A percentile compares a stretch with the other conserved stretches of the same genome.
Evolutionary conservation across 2,329 filamentous ascomycete genomes (phyloP).

Genomic region (Trichoderma oligosporum): DNA sequence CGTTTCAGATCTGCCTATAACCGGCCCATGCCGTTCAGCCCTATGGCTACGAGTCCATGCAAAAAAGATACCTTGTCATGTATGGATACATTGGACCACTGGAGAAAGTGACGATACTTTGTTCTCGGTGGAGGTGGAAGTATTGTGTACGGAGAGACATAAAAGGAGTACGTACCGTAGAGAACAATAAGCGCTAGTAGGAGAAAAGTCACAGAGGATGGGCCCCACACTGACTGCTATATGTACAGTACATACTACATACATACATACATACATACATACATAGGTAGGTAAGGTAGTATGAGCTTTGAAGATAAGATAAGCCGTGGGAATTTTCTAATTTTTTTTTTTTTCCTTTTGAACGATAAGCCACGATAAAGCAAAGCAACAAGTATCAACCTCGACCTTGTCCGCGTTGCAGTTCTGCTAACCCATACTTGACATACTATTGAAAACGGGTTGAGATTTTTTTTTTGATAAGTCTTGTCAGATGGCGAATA

Average conservation of each 20-base stretch:
- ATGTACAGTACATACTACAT: background rate
- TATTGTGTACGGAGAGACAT: slow-evolving; percentile 15
- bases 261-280: background rate
- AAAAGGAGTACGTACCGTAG: background rate
- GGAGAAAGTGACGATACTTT: slow-evolving; percentile 1
- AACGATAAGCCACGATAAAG: slow-evolving; percentile 17
- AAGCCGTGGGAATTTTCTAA: slow-evolving; percentile 11
- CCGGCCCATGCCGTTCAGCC: slow-evolving; percentile 15
- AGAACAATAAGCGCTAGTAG: background rate
- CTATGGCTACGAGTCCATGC: slow-evolving; percentile 10
- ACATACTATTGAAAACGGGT: background rate
- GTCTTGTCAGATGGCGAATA: slow-evolving; percentile 26
- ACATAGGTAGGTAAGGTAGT: background rate
- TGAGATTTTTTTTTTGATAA: too few relatives aligned
- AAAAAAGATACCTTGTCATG: slow-evolving; percentile 2
- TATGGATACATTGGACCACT: slow-evolving; percentile 6
- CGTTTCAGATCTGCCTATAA: background rate
- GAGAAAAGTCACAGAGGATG: background rate
- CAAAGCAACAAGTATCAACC: background rate
- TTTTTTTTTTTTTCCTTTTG: background rate
- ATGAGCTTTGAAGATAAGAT: slow-evolving; percentile 12
- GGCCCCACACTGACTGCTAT: background rate
- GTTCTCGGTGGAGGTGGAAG: background rate
- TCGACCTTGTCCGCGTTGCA: background rate
- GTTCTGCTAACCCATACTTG: background rate